Evolutionary conservation across 352 stramenopile genomes (phyloP).

Genomic region (Phytophthora boehmeriae): DNA sequence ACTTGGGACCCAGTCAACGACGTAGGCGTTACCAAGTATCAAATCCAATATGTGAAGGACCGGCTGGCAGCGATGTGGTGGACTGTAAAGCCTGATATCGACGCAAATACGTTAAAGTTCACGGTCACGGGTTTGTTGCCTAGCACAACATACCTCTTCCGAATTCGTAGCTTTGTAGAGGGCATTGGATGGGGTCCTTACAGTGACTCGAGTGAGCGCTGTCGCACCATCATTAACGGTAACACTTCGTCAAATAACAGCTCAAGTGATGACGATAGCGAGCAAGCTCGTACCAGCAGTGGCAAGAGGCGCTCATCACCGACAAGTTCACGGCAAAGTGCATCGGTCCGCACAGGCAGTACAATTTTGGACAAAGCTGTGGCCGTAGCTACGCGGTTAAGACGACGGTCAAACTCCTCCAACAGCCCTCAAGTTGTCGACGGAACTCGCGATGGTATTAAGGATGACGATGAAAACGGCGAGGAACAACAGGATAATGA

Average conservation of each 20-base stretch:
- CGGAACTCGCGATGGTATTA: conserved; percentile 14
- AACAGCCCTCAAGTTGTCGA: conserved; percentile 33
- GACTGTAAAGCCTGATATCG: conserved; percentile 75
- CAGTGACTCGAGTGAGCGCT: conserved; percentile 72
- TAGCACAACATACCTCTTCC: conserved; percentile 76
- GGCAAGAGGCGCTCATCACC: conserved; percentile 10
- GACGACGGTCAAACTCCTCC: conserved; percentile 40
- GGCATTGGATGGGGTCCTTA: conserved; percentile 75
- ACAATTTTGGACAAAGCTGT: conserved; percentile 78
- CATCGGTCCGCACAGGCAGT: conserved; percentile 59
- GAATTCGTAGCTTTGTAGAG: conserved; percentile 61
- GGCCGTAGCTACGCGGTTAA: conserved; percentile 60
- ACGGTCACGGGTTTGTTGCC: conserved; percentile 59
- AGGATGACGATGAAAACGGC: conserved; percentile 15
- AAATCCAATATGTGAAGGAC: conserved; percentile 86
- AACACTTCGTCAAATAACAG: conserved; percentile 16
- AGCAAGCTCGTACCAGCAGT: conserved; percentile 9
- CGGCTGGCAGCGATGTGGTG: conserved; percentile 80
- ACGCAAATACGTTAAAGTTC: conserved; percentile 54
- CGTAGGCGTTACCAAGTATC: conserved; percentile 64
- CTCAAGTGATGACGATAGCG: conserved; percentile 31
- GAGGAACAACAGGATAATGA: conserved; percentile 15
- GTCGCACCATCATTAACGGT: conserved; percentile 44
- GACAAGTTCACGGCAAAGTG: conserved; percentile 19
- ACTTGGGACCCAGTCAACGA: conserved; percentile 80